Conservation (phyloP, 345 rosid species). For the Corchorus capsularis region DNA sequence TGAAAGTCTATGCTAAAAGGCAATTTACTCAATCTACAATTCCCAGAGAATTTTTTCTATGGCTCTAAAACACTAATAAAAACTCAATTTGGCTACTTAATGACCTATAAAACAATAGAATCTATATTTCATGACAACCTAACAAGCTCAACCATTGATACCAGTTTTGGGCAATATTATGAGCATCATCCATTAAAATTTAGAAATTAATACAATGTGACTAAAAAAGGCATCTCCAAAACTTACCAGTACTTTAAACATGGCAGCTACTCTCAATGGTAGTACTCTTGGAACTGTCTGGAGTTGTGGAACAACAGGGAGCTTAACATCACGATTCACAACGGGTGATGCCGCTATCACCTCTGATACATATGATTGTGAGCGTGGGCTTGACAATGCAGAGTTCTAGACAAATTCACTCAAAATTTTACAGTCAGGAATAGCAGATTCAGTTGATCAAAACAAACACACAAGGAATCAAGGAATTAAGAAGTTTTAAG, state of each 20-base stretch:
- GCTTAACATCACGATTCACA: slow-evolving; percentile 38
- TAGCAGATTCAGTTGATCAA: slow-evolving; percentile 16
- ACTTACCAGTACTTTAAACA: slow-evolving; percentile 87
- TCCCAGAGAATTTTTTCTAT: not conserved
- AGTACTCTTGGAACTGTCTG: slow-evolving; percentile 57
- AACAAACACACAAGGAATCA: slow-evolving; percentile 7
- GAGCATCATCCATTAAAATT: not conserved
- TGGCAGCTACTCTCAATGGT: slow-evolving; percentile 84
- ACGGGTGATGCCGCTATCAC: slow-evolving; percentile 68
- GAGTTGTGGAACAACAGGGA: slow-evolving; percentile 79
- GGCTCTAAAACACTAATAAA: not conserved
- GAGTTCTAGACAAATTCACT: slow-evolving; percentile 53
- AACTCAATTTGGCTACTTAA: not conserved
- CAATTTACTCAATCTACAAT: slow-evolving; percentile 1
- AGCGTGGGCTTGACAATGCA: slow-evolving; percentile 49
- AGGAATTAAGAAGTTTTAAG: slow-evolving; percentile 14
- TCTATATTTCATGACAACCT: not conserved
- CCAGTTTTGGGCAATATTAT: not conserved
- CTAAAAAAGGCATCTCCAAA: slow-evolving; percentile 14
- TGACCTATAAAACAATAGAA: not conserved
- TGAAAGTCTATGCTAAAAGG: not conserved
- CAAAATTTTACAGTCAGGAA: slow-evolving; percentile 9
- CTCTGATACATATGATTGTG: slow-evolving; percentile 63
- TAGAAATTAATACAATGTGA: not conserved
- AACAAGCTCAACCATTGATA: not conserved